Evolutionary conservation across 2,329 filamentous ascomycete genomes (phyloP).

Genomic region (Dryadomyces quercivorus): DNA sequence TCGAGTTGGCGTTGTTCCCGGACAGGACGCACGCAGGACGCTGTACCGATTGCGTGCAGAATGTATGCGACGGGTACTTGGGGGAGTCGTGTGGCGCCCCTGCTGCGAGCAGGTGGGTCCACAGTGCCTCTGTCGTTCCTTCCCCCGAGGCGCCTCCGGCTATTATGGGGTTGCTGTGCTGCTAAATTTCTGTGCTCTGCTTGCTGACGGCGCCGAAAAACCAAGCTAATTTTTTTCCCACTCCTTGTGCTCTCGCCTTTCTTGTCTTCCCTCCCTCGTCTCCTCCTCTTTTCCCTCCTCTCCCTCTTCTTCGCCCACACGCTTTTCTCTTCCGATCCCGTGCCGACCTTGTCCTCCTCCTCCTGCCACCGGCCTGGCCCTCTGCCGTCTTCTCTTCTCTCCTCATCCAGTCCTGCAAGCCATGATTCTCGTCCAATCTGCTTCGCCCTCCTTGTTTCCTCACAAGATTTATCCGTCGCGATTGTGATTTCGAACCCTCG

Average conservation of each 20-base stretch:
- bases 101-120: background rate
- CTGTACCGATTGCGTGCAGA: background rate
- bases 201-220: conserved; percentile 4
- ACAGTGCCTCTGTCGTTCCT: conserved; percentile 6
- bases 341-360: background rate
- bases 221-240: conserved; percentile 7
- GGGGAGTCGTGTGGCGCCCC: background rate
- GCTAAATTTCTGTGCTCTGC: background rate
- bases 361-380: background rate
- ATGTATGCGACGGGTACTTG: background rate
- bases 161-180: background rate
- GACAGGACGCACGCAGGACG: background rate
- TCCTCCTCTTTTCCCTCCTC: background rate
- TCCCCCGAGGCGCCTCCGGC: conserved; percentile 9
- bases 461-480: background rate
- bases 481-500: background rate
- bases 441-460: background rate
- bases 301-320: too few species aligned
- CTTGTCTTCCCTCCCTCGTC: background rate
- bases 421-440: conserved; percentile 1
- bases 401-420: background rate
- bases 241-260: conserved; percentile 1
- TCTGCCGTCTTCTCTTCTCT: background rate
- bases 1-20: too few species aligned
- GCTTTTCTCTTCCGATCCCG: background rate